A percentile compares a stretch with the other conserved stretches of the same genome.
Conservation (phyloP, 345 rosid genomes). For the Pistacia atlantica region DNA sequence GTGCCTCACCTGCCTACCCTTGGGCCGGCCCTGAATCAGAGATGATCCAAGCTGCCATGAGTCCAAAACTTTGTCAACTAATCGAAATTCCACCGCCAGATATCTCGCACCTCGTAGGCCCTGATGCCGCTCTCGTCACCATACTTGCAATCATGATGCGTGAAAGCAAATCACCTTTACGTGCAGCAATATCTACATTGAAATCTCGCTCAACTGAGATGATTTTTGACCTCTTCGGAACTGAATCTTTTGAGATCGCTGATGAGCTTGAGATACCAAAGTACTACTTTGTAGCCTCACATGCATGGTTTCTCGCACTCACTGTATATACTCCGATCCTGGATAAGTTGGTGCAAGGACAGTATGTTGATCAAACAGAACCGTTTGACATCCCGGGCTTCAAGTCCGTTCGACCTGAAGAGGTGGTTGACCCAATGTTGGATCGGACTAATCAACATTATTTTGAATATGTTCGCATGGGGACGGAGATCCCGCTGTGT, state of each 20-base stretch:
- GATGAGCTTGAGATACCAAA: constrained; percentile 42
- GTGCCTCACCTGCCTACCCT: too few species aligned
- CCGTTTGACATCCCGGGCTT: constrained; percentile 56
- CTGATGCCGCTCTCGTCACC: constrained; percentile 29
- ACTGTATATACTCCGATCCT: constrained; percentile 31
- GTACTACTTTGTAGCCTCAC: constrained; percentile 34
- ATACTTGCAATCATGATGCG: constrained; percentile 39
- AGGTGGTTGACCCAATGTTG: constrained; percentile 38
- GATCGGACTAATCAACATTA: constrained; percentile 27
- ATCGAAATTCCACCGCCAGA: constrained; percentile 38
- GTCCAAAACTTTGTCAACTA: constrained; percentile 25
- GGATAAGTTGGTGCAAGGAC: constrained; percentile 42
- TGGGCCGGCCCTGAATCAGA: too few species aligned
- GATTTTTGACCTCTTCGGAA: constrained; percentile 53
- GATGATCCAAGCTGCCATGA: constrained; percentile 19
- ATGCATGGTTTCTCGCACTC: constrained; percentile 59
- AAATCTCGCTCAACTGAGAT: constrained; percentile 38
- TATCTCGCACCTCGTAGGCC: constrained; percentile 33
- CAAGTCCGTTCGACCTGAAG: constrained; percentile 43
- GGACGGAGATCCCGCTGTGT: constrained; percentile 21
- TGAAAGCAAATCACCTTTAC: constrained; percentile 31
- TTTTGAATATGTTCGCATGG: not conserved
- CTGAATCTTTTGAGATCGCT: constrained; percentile 33
- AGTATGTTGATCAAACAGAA: constrained; percentile 34
- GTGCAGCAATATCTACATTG: constrained; percentile 32